Percentiles rank a stretch among this genome's conserved stretches.
phyloP scores from a whole-genome alignment of 768 basidiomycete species.

The Chlorophyllum brunneum region DNA sequence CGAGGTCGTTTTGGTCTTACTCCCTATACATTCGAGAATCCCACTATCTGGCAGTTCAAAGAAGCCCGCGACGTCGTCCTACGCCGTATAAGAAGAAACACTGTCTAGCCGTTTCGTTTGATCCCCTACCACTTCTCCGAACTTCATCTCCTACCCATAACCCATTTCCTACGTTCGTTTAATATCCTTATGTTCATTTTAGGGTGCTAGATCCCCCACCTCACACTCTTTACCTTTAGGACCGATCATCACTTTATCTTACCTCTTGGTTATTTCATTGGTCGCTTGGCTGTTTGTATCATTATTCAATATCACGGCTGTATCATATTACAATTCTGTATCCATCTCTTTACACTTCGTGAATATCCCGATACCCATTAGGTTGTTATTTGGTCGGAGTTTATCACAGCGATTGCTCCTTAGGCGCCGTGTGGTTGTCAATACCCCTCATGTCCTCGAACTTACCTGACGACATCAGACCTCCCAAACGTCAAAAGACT shows the following conservation, averaged over 20 bases:
- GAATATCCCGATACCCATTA: too few species aligned
- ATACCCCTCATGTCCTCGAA: too few species aligned
- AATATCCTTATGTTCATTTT: not conserved
- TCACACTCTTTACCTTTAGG: not conserved
- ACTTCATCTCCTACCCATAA: not conserved
- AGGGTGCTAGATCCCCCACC: not conserved
- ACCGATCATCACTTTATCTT: not conserved
- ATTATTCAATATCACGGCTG: too few species aligned
- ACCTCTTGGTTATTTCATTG: not conserved
- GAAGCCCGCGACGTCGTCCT: slow-evolving; percentile 35
- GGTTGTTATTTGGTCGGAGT: too few species aligned
- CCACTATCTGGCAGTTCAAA: slow-evolving; percentile 44
- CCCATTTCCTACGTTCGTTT: not conserved
- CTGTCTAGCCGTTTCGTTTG: slow-evolving; percentile 23
- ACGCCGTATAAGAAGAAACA: slow-evolving; percentile 34
- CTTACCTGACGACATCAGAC: too few species aligned
- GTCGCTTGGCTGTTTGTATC: not conserved
- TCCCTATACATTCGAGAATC: slow-evolving; percentile 43
- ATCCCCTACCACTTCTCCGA: not conserved
- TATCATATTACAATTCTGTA: not conserved
- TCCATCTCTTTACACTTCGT: not conserved
- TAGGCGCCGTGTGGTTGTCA: too few species aligned
- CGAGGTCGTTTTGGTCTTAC: slow-evolving; percentile 53
- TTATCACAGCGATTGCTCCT: too few species aligned
- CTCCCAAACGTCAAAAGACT: too few species aligned